Evolutionary conservation across 257 asterid species (phyloP), one percentile per base, ranked within the genome.

Genomic region (Prunella vulgaris): DNA sequence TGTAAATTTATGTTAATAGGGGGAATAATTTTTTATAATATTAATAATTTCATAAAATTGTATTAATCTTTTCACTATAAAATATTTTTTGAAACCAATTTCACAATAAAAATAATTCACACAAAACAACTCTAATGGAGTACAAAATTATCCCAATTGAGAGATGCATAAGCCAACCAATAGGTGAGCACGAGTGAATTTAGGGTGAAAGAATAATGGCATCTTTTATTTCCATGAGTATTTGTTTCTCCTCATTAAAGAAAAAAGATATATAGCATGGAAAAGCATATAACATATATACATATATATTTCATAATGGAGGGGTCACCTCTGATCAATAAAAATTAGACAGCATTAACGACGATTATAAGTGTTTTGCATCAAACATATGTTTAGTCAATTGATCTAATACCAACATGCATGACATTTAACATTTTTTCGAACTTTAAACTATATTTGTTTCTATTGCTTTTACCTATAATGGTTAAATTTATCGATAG

Each of bases 171-270:
- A 14, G 17, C 17, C 13, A n/a, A 5, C 54, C 65, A 59, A 62
- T 33, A 38, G 13, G 48, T 75, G 64, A n/a, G 33, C 78, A 78
- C 53, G 44, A 42, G 52, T 74, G 63, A 57, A 74, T 13, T 74
- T 25, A 24, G 15, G 77, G 77, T 35, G 52, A 76, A 64, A 72
- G 60, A 68, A 59, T 57, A 15, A 75, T 68, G 42, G 18, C 27
- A 28, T 24, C 64, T 58, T 72, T 65, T 52, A 32, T 35, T 53
- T 76, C 71, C 82, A 81, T 71, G 53, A 74, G 51, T 27, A 49
- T 38, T 70, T 81, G 82, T 74, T 71, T 66, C 33, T 67, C 77
- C 79, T 68, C 35, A 61, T 76, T 70, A 62, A 54, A 68, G 80
- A 38, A 77, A 71, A 71, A 37, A 21, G 21, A 14, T 27, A n/a